These are phyloP conservation scores for Candida albicans DNA, from an alignment of 1,139 yeast species.

Conservation along the genomic window DNA sequence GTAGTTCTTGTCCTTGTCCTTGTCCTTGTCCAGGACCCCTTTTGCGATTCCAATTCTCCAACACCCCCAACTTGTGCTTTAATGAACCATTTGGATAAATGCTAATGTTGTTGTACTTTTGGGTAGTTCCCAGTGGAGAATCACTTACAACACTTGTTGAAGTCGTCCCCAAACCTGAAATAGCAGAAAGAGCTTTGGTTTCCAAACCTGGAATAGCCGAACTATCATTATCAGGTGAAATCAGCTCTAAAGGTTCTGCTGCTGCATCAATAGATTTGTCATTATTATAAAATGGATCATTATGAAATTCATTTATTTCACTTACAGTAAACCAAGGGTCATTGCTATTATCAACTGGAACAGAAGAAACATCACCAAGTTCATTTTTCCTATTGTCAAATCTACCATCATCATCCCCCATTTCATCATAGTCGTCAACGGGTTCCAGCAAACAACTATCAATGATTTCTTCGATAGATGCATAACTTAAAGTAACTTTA, in stretches of 20 bases:
- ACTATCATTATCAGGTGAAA: not conserved
- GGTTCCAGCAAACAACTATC: slow-evolving; percentile 59
- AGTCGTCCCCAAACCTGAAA: not conserved
- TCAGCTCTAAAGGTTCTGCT: slow-evolving; percentile 1
- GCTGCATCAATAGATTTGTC: not conserved
- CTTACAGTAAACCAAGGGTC: slow-evolving; percentile 6
- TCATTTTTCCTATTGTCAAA: slow-evolving; percentile 1
- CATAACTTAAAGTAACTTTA: slow-evolving; percentile 52
- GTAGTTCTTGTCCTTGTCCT: not conserved
- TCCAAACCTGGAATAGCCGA: not conserved
- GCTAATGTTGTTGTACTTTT: not conserved
- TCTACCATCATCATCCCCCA: slow-evolving; percentile 1
- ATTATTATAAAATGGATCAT: not conserved
- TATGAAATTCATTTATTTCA: not conserved
- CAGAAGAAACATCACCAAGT: slow-evolving; percentile 2
- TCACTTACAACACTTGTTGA: not conserved
- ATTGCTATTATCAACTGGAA: not conserved
- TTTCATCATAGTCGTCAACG: slow-evolving; percentile 10
- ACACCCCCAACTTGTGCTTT: slow-evolving; percentile 5
- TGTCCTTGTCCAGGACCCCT: not conserved
- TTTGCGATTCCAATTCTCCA: slow-evolving; percentile 6
- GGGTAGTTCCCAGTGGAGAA: not conserved
- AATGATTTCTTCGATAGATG: slow-evolving; percentile 63
- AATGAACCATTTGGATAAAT: slow-evolving; percentile 1
- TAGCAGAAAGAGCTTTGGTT: not conserved